Evolutionary conservation across 2,329 filamentous ascomycete species (phyloP), one percentile per base, ranked within the genome.

Genomic region (Tympanopsis confertula): DNA sequence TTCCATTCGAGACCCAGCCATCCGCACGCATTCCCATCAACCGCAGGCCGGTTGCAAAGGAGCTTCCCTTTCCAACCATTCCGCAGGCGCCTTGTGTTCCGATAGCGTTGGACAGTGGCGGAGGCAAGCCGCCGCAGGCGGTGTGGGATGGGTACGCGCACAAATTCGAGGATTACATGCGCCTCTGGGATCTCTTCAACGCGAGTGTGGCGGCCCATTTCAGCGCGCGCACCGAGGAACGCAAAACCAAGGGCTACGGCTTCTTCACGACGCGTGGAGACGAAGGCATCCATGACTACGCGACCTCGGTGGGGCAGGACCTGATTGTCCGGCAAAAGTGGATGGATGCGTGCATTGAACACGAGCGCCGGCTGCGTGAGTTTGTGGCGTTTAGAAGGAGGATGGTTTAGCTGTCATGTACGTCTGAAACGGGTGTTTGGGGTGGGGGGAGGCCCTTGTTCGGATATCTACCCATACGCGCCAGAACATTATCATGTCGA

Each of bases 301-400:
- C 74, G 41, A 59, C 59, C 26, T 74, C 71, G 51, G 57, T 81
- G 39, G 68, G 71, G 45, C 73, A 84, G 54, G 82, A 87, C 50
- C 69, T 75, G 44, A 61, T 64, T 35, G 71, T 84, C 4, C 63
- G 77, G 39, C 64, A 65, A 48, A 66, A 69, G 39, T 86, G 82
- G 78, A 58, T 58, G 20, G 54, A 67, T 5, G 73, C 73, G 5
- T 74, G 70, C 42, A 68, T 74, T 32, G 66, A 66, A 42, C 82
- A 87, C 49, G 67, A 72, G 40, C 54, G 63, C 40, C 68, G 69
- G 7, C 59, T 86, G 40, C 62, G 66, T 45, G 69, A 74, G 45
- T 82, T 78, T 49, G 61, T 69, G 54, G 63, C 55, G 35, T 49
- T 65, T 35, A 58, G 58, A 48, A 63, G 66, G 41, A 49, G 58